Conservation (phyloP, 176 grass and related monocot species). For the Aegilops tauschii region DNA sequence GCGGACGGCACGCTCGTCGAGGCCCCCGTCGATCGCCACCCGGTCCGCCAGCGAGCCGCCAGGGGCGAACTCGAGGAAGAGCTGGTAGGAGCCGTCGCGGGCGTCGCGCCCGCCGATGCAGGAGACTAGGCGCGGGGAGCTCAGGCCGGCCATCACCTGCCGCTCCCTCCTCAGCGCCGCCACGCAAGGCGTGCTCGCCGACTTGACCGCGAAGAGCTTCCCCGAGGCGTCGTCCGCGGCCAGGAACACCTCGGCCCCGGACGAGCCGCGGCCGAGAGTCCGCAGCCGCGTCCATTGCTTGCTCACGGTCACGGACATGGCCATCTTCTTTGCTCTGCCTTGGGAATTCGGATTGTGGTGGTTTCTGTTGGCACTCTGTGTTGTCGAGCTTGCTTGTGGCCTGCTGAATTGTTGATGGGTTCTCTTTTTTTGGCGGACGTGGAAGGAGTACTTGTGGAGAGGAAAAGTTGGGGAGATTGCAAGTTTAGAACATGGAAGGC, state of each 20-base stretch:
- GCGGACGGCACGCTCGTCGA: slow-evolving; percentile 17
- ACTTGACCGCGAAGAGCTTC: slow-evolving; percentile 64
- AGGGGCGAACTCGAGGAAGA: slow-evolving; percentile 47
- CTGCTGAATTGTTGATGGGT: neutral
- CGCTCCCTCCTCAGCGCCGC: slow-evolving; percentile 46
- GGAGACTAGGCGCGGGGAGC: slow-evolving; percentile 22
- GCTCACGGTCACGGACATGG: neutral
- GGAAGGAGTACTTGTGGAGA: neutral
- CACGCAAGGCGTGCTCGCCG: neutral
- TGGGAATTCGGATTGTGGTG: neutral
- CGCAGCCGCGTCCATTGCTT: slow-evolving; percentile 48
- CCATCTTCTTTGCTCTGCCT: neutral
- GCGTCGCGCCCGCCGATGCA: slow-evolving; percentile 1
- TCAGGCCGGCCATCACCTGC: slow-evolving; percentile 23
- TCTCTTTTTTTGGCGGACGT: neutral
- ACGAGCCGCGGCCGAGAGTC: slow-evolving; percentile 57
- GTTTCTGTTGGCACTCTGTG: slow-evolving; percentile 6
- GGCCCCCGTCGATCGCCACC: neutral
- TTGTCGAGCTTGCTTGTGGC: slow-evolving; percentile 7
- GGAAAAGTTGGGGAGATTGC: neutral
- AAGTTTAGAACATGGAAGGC: slow-evolving; percentile 36
- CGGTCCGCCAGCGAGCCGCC: slow-evolving; percentile 40
- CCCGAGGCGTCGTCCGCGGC: slow-evolving; percentile 30
- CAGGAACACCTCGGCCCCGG: slow-evolving; percentile 53
- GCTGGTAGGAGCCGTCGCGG: slow-evolving; percentile 1